Percentiles rank a stretch among this genome's conserved stretches.
phyloP scores from a whole-genome alignment of 2,329 filamentous ascomycete genomes.

The Penicillium sp. region DNA sequence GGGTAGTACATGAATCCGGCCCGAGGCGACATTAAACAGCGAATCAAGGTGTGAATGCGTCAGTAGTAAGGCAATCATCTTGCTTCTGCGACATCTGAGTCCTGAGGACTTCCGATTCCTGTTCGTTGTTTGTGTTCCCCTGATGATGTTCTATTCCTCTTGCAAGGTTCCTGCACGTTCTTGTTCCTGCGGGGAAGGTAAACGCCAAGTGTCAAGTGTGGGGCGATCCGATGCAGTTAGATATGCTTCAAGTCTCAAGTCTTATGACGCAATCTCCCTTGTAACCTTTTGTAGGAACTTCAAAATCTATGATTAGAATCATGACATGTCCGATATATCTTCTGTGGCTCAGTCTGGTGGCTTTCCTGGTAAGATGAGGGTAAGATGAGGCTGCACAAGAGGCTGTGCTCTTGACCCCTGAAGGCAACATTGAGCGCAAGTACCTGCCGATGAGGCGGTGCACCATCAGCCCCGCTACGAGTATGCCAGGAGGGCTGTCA shows the following conservation, averaged over 20 bases:
- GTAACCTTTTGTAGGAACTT: too few species aligned
- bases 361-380: not conserved
- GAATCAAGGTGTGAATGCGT: too few species aligned
- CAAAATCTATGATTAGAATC: not conserved
- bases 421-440: too few species aligned
- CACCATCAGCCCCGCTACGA: conserved; percentile 15
- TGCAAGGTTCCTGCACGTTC: not conserved
- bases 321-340: too few species aligned
- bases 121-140: too few species aligned
- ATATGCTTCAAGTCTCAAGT: not conserved
- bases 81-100: too few species aligned
- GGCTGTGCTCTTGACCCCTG: conserved; percentile 17
- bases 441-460: conserved; percentile 14
- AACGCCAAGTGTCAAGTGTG: conserved; percentile 2
- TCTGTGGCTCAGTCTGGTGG: not conserved
- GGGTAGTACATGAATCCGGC: too few species aligned
- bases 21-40: too few species aligned
- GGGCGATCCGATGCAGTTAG: not conserved
- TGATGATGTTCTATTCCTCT: too few species aligned
- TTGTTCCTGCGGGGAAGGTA: not conserved
- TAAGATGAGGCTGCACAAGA: conserved; percentile 7
- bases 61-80: too few species aligned
- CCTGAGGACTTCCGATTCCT: too few species aligned
- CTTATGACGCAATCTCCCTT: not conserved
- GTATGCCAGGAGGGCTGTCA: not conserved